Conservation (phyloP, 1,284 basidiomycete genomes). For the Malassezia sp. region DNA sequence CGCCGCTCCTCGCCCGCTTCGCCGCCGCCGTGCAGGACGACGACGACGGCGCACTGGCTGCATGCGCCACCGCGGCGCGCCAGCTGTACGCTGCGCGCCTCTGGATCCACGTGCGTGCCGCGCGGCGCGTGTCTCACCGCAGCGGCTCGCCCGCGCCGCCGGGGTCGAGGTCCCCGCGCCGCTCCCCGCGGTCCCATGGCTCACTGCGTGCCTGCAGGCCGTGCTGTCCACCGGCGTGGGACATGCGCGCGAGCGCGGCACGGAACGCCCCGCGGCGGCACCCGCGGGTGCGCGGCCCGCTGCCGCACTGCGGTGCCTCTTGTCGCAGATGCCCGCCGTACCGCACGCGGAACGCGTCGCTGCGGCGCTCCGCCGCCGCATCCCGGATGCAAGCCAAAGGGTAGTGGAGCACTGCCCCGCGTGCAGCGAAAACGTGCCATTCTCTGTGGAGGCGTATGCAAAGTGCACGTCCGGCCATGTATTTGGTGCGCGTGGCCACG, state of each 20-base stretch:
- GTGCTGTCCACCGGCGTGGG: no score
- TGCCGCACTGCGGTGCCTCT: no score
- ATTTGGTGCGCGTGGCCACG: neutral
- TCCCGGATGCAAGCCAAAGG: no score
- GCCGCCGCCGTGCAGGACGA: neutral
- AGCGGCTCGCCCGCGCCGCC: neutral
- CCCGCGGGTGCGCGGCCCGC: neutral
- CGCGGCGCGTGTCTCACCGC: neutral
- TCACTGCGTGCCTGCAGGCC: neutral
- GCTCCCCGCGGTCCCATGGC: no score
- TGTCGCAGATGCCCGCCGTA: no score
- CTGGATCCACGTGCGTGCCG: neutral
- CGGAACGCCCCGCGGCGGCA: neutral
- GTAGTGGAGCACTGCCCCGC: conserved; percentile 11
- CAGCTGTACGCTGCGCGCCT: neutral
- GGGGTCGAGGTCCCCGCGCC: neutral
- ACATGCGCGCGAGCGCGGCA: no score
- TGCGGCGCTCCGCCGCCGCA: no score
- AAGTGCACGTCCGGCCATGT: conserved; percentile 10
- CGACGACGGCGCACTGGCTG: neutral
- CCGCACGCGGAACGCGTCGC: no score
- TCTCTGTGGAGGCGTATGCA: conserved; percentile 2
- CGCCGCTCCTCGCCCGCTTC: neutral
- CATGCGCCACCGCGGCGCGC: neutral
- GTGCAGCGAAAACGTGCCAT: conserved; percentile 3